A percentile compares a stretch with the other conserved stretches of the same genome.
These are phyloP conservation scores for Pleurotus salmoneostramineus DNA, from an alignment of 768 basidiomycete species.

Conservation along the genomic window DNA sequence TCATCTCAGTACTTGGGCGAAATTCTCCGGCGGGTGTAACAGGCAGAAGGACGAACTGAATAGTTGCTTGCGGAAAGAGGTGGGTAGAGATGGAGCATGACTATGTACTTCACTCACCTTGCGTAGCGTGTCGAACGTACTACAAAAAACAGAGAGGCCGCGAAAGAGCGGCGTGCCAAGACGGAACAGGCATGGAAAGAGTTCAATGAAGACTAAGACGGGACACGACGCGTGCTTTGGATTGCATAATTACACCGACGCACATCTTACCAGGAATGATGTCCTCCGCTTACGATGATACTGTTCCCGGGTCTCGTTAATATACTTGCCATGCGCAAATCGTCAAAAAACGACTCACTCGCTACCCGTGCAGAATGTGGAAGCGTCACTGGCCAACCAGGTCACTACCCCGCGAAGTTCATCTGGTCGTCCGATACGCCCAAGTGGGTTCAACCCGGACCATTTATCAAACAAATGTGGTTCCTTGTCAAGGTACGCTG, in stretches of 20 bases:
- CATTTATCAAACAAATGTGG: slow-evolving; percentile 63
- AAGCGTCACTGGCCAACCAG: slow-evolving; percentile 75
- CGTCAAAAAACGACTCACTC: slow-evolving; percentile 48
- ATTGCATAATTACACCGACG: no score
- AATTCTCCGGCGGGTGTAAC: slow-evolving; percentile 70
- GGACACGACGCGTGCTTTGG: no score
- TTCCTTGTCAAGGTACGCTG: slow-evolving; percentile 61
- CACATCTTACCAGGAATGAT: slow-evolving; percentile 52
- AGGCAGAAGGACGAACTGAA: slow-evolving; percentile 63
- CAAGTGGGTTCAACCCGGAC: slow-evolving; percentile 67
- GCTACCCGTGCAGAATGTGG: slow-evolving; percentile 78
- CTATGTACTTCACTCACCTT: slow-evolving; percentile 1
- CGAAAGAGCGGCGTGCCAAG: slow-evolving; percentile 54
- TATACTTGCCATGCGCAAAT: slow-evolving; percentile 8
- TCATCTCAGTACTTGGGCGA: slow-evolving; percentile 59
- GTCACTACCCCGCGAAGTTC: slow-evolving; percentile 68
- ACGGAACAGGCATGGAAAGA: slow-evolving; percentile 59
- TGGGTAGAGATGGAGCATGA: slow-evolving; percentile 20
- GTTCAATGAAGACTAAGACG: slow-evolving; percentile 36
- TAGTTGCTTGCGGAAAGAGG: slow-evolving; percentile 69
- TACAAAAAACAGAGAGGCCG: slow-evolving; percentile 51
- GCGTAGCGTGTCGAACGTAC: slow-evolving; percentile 57
- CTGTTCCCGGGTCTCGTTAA: slow-evolving; percentile 22
- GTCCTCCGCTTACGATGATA: slow-evolving; percentile 60
- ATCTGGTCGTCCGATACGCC: slow-evolving; percentile 66